These are phyloP conservation scores for Globisporangium paroecandrum DNA, from an alignment of 352 stramenopile genomes.

Conservation along the genomic window DNA sequence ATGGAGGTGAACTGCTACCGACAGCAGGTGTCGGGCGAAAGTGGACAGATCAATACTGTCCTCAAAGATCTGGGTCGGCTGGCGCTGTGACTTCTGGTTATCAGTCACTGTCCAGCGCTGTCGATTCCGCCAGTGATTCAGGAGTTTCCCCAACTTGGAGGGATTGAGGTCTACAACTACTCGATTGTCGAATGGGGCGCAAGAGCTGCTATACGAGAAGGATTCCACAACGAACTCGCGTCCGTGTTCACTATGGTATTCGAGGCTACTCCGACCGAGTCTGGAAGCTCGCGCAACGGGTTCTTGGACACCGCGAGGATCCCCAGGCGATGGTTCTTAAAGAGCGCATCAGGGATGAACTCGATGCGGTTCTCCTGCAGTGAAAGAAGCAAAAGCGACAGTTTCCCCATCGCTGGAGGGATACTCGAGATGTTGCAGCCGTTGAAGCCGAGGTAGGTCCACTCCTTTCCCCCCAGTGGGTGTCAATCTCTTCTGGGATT, in stretches of 20 bases:
- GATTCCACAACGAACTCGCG: background rate
- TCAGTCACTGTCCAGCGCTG: conserved; percentile 19
- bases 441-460: background rate
- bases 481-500: conserved; percentile 1
- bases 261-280: background rate
- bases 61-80: conserved; percentile 10
- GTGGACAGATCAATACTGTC: background rate
- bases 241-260: background rate
- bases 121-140: conserved; percentile 10
- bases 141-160: conserved; percentile 14
- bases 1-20: conserved; percentile 16
- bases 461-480: background rate
- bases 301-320: conserved; percentile 44
- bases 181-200: background rate
- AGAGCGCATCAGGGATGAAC: conserved; percentile 48
- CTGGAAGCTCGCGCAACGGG: conserved; percentile 28
- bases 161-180: conserved; percentile 7
- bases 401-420: conserved; percentile 41
- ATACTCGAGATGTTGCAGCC: conserved; percentile 22
- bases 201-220: background rate
- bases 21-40: background rate
- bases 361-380: background rate
- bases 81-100: conserved; percentile 1
- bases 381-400: conserved; percentile 36
- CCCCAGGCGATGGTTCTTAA: conserved; percentile 50